Conservation (phyloP, 2,329 filamentous ascomycete species). For the Ophiostoma piceae region DNA sequence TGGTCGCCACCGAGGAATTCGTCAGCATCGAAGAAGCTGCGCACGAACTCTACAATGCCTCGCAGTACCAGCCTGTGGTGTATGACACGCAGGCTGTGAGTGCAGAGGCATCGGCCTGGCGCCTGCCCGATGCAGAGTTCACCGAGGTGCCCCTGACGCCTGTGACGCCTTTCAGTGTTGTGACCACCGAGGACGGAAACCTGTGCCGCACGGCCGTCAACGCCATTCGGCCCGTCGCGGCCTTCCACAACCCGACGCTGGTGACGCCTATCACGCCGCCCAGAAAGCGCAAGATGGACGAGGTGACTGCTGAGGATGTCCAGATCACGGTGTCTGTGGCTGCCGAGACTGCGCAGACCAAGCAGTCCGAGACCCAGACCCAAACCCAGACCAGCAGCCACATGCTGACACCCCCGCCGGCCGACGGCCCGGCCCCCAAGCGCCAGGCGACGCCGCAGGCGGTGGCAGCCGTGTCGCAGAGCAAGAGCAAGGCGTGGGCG, state of each 20-base stretch:
- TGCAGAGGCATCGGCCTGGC: neutral
- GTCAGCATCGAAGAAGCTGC: neutral
- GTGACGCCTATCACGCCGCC: neutral
- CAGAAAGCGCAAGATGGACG: constrained; percentile 35
- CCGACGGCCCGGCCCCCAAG: constrained; percentile 18
- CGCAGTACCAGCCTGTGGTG: neutral
- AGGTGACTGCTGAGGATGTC: constrained; percentile 27
- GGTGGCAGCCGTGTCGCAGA: constrained; percentile 10
- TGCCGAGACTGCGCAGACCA: neutral
- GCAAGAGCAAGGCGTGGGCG: constrained; percentile 19
- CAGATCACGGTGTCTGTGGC: neutral
- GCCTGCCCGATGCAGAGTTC: neutral
- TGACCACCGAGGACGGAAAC: neutral
- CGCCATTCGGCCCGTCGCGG: neutral
- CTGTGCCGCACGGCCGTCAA: neutral
- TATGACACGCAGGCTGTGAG: neutral
- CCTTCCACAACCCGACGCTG: neutral
- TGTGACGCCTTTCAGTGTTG: neutral
- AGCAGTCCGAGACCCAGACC: neutral
- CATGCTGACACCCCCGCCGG: neutral
- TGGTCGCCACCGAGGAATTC: neutral
- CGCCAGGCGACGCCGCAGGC: constrained; percentile 23
- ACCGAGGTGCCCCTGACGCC: neutral
- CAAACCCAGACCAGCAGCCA: neutral
- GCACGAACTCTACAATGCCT: neutral